Evolutionary conservation across 441 rosid species (phyloP).

Genomic region (Euphorbia corollata): DNA sequence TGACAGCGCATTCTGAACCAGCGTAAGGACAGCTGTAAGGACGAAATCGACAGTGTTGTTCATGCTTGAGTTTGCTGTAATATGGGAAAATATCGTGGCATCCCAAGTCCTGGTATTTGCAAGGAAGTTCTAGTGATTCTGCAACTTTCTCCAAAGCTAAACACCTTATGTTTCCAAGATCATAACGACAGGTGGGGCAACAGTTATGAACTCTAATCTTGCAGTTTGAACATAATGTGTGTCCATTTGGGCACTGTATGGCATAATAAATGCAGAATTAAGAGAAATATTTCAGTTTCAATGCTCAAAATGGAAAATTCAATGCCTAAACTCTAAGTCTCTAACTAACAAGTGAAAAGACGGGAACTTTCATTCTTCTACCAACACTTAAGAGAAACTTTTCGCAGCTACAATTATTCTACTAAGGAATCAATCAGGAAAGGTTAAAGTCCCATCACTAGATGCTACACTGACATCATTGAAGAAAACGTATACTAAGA

Average conservation of each 20-base stretch:
- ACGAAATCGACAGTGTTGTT: slow-evolving; percentile 47
- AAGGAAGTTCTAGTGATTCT: slow-evolving; percentile 63
- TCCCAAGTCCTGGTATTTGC: slow-evolving; percentile 57
- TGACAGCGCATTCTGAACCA: slow-evolving; percentile 59
- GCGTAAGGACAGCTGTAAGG: slow-evolving; percentile 69
- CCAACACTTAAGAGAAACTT: not conserved
- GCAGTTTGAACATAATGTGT: slow-evolving; percentile 61
- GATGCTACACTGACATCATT: not conserved
- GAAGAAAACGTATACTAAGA: not conserved
- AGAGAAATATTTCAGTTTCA: not conserved
- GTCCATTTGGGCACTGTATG: slow-evolving; percentile 62
- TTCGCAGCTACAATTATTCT: not conserved
- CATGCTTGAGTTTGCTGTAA: slow-evolving; percentile 68
- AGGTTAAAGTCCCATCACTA: not conserved
- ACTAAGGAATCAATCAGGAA: not conserved
- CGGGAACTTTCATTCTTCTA: too few relatives aligned
- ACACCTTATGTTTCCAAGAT: slow-evolving; percentile 69
- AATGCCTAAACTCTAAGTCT: not conserved
- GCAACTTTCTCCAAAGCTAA: slow-evolving; percentile 74
- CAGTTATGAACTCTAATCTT: slow-evolving; percentile 61
- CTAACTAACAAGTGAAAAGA: not conserved
- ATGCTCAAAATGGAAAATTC: not conserved
- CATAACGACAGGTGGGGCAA: slow-evolving; percentile 69
- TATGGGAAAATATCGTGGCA: slow-evolving; percentile 57
- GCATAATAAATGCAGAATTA: not conserved